A percentile compares a stretch with the other conserved stretches of the same genome.
These are phyloP conservation scores for Pseudogymnoascus sp. DNA, from an alignment of 2,329 filamentous ascomycete genomes.

Conservation along the genomic window DNA sequence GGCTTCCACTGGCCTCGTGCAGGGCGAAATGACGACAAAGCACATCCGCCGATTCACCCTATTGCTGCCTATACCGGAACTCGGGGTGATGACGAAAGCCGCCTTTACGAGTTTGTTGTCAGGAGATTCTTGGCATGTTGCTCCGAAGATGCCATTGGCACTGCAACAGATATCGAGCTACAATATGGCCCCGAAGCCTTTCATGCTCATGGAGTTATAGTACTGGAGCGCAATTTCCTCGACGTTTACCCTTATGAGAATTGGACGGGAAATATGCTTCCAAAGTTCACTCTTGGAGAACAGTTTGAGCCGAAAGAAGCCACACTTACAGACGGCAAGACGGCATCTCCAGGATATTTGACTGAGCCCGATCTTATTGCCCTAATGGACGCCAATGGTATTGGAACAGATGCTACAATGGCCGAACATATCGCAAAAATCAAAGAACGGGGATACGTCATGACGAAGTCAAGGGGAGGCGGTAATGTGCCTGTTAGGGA, in stretches of 20 bases:
- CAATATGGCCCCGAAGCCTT: constrained; percentile 73
- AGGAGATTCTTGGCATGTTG: constrained; percentile 92
- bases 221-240: constrained; percentile 84
- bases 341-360: constrained; percentile 72
- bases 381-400: constrained; percentile 97
- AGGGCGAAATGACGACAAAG: constrained; percentile 88
- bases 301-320: constrained; percentile 82
- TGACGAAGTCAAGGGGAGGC: constrained; percentile 45
- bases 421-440: constrained; percentile 97
- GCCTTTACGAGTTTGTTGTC: constrained; percentile 86
- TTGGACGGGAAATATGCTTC: constrained; percentile 84
- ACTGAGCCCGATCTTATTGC: constrained; percentile 94
- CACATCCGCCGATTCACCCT: constrained; percentile 94
- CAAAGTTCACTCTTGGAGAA: constrained; percentile 71
- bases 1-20: constrained; percentile 73
- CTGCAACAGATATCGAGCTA: constrained; percentile 77
- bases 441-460: constrained; percentile 80
- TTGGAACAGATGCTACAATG: constrained; percentile 98
- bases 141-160: constrained; percentile 84
- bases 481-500: constrained; percentile 30
- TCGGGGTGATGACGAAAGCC: constrained; percentile 57
- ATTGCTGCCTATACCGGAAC: constrained; percentile 65
- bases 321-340: constrained; percentile 85
- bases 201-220: constrained; percentile 71
- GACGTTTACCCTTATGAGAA: constrained; percentile 95